phyloP scores from a whole-genome alignment of 306 rosid genomes.

The Spatholobus suberectus region DNA sequence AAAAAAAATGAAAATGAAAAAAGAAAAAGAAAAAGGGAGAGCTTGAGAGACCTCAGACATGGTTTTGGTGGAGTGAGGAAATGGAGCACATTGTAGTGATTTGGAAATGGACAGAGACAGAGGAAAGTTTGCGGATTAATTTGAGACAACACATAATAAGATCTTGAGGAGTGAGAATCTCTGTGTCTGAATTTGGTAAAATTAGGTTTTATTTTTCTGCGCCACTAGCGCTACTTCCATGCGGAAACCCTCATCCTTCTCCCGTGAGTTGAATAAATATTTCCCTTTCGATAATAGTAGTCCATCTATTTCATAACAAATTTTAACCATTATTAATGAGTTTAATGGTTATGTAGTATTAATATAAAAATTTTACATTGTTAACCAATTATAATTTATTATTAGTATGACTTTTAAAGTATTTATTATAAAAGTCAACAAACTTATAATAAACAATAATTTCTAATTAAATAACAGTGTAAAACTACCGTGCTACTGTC shows the following conservation, averaged over 20 bases:
- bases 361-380: no score
- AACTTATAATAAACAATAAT: no score
- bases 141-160: constrained; percentile 22
- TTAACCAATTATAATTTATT: no score
- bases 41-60: constrained; percentile 50
- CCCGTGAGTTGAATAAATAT: constrained; percentile 45
- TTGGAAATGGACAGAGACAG: constrained; percentile 27
- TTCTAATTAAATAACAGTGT: no score
- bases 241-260: constrained; percentile 37
- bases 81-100: constrained; percentile 46
- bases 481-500: no score
- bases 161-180: constrained; percentile 42
- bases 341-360: no score
- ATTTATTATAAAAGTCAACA: no score
- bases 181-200: constrained; percentile 60
- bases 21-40: not conserved
- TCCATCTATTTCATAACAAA: not conserved
- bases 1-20: not conserved
- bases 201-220: constrained; percentile 68
- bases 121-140: constrained; percentile 33
- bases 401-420: no score
- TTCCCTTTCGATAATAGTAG: not conserved
- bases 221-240: constrained; percentile 35
- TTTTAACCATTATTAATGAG: not conserved
- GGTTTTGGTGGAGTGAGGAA: constrained; percentile 37